A percentile compares a stretch with the other conserved stretches of the same genome.
phyloP scores from a whole-genome alignment of 2,329 filamentous ascomycete genomes.

The Ampelomyces quisqualis region DNA sequence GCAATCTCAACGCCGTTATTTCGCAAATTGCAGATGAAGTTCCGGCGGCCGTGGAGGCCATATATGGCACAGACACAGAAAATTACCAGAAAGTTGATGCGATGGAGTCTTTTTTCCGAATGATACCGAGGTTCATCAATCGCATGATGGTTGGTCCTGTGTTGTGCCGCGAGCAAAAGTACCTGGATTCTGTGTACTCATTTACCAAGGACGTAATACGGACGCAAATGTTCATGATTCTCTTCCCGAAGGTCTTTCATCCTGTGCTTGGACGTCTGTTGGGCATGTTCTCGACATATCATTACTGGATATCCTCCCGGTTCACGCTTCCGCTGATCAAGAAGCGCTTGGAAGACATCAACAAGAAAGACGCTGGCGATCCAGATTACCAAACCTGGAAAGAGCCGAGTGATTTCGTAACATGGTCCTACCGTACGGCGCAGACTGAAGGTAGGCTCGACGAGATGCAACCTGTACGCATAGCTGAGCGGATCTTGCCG shows the following conservation, averaged over 20 bases:
- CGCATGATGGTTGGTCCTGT: constrained; percentile 49
- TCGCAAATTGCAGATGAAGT: constrained; percentile 45
- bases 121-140: constrained; percentile 48
- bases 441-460: constrained; percentile 45
- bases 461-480: constrained; percentile 52
- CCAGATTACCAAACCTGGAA: constrained; percentile 45
- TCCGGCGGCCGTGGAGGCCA: constrained; percentile 32
- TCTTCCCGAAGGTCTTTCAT: constrained; percentile 53
- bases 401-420: constrained; percentile 59
- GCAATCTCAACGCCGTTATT: constrained; percentile 43
- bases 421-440: constrained; percentile 58
- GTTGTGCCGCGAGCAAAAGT: constrained; percentile 50
- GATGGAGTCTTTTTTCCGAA: constrained; percentile 39
- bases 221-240: constrained; percentile 43
- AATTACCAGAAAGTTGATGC: constrained; percentile 43
- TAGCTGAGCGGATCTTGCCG: constrained; percentile 56
- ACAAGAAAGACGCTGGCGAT: constrained; percentile 46
- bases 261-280: constrained; percentile 53
- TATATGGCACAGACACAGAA: constrained; percentile 42
- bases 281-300: constrained; percentile 50
- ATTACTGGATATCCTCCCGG: constrained; percentile 50
- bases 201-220: constrained; percentile 54
- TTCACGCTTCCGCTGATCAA: constrained; percentile 53
- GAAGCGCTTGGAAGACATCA: constrained; percentile 52
- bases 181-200: constrained; percentile 50